These are phyloP conservation scores for Magnolia sinica DNA, from an alignment of 164 flowering plant genomes.

Conservation along the genomic window DNA sequence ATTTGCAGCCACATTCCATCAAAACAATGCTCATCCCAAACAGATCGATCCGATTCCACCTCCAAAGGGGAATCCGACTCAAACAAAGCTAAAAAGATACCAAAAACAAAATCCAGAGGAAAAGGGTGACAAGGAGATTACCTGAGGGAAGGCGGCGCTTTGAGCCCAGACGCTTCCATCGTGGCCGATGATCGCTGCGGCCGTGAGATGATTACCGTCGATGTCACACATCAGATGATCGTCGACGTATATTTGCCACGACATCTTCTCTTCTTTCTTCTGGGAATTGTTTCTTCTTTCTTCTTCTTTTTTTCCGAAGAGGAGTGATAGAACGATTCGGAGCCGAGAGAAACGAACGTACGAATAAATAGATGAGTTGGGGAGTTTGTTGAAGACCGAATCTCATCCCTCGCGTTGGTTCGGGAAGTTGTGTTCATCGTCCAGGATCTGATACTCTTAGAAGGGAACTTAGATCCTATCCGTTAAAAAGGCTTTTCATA, in stretches of 20 bases:
- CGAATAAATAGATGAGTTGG: no score
- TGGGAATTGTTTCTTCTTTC: not conserved
- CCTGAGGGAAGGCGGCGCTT: slow-evolving; percentile 43
- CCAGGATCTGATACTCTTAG: not conserved
- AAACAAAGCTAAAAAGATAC: not conserved
- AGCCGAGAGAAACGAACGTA: no score
- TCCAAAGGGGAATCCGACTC: not conserved
- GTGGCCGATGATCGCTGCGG: slow-evolving; percentile 44
- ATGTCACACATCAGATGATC: slow-evolving; percentile 48
- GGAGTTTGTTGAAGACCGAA: not conserved
- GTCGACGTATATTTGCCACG: slow-evolving; percentile 47
- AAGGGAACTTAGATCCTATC: slow-evolving; percentile 1
- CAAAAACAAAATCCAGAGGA: not conserved
- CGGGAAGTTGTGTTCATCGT: not conserved
- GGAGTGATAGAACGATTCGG: no score
- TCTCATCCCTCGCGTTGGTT: not conserved
- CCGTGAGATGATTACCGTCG: slow-evolving; percentile 34
- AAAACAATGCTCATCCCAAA: not conserved
- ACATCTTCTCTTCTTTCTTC: slow-evolving; percentile 20
- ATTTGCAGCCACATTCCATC: no score
- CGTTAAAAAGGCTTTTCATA: no score
- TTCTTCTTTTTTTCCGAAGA: not conserved
- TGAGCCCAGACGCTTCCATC: slow-evolving; percentile 55
- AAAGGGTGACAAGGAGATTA: slow-evolving; percentile 2
- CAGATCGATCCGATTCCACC: not conserved